These are phyloP conservation scores for Claviceps quebecensis DNA, from an alignment of 2,329 filamentous ascomycete species.

Conservation along the genomic window DNA sequence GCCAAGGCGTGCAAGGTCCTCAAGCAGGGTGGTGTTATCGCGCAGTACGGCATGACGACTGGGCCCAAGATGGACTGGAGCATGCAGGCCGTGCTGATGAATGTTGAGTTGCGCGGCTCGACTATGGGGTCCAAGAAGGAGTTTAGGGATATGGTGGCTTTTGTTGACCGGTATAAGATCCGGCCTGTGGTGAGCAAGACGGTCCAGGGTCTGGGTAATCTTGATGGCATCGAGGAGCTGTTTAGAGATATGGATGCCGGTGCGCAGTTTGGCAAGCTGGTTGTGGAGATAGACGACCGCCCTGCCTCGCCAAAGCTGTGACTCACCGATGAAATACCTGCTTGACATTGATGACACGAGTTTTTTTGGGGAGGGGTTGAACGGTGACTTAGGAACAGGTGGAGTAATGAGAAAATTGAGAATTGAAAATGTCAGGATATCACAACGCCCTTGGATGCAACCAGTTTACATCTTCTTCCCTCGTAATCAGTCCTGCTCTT, in stretches of 20 bases:
- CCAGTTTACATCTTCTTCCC: background rate
- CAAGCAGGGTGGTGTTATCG: conserved; percentile 71
- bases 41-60: conserved; percentile 83
- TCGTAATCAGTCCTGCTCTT: background rate
- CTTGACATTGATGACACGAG: background rate
- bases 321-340: background rate
- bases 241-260: conserved; percentile 83
- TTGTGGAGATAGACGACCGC: conserved; percentile 50
- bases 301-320: conserved; percentile 27
- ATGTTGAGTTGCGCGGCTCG: conserved; percentile 71
- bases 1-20: conserved; percentile 52
- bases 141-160: conserved; percentile 80
- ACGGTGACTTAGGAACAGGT: background rate
- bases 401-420: background rate
- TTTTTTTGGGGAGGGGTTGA: background rate
- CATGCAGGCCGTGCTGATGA: conserved; percentile 74
- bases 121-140: conserved; percentile 89
- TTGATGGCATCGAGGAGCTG: conserved; percentile 65
- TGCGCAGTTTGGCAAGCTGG: conserved; percentile 83
- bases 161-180: conserved; percentile 61
- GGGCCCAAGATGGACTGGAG: conserved; percentile 72
- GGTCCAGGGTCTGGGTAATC: conserved; percentile 57
- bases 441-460: conserved; percentile 6
- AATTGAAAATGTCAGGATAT: conserved; percentile 1
- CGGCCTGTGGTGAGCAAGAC: conserved; percentile 64